Evolutionary conservation across 257 asterid species (phyloP), one percentile per base, ranked within the genome.

Genomic region (Verbascum thapsus): DNA sequence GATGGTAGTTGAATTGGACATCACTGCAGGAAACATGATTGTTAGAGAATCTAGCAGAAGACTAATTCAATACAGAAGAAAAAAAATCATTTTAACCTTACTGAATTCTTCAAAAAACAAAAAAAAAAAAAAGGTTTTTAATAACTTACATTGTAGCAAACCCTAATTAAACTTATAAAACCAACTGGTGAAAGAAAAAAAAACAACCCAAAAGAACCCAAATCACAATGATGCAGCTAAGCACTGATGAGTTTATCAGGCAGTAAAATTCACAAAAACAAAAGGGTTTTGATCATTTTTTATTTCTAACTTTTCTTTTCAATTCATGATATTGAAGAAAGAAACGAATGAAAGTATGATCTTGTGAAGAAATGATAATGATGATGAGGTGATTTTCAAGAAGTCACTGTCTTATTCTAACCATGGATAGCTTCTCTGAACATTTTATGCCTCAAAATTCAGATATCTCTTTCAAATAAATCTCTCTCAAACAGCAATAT

Each of bases 11-110:
- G 88, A 82, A 72, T 66, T 76, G 42, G 87, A 70, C 48, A 80
- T 66, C 65, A 63, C 69, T 47, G 70, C 49, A 22, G 81, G 75
- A 76, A 83, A 82, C 88, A 87, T 83, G 72, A 64, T 61, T 54
- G 54, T 15, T 49, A 34, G 60, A 66, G 55, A 72, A 52, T 26
- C 32, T 26, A 26, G 60, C 20, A 53, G 47, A 57, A 42, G 58
- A 49, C n/a, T 1, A 56, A 16, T 1, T 9, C 67, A 22, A 13
- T 16, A 41, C 30, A 63, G 61, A 35, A 61, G 38, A 48, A 42
- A 61, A 58, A 45, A 10, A 70, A 60, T 44, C 64, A 56, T 15
- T 39, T 67, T 43, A 16, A 20, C 13, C 67, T 38, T 61, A 30
- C 40, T 50, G 69, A 41, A 30, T 61, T 23, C 40, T 54, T 59